phyloP scores from a whole-genome alignment of 164 flowering plant genomes.

The Magnolia kwangsiensis region DNA sequence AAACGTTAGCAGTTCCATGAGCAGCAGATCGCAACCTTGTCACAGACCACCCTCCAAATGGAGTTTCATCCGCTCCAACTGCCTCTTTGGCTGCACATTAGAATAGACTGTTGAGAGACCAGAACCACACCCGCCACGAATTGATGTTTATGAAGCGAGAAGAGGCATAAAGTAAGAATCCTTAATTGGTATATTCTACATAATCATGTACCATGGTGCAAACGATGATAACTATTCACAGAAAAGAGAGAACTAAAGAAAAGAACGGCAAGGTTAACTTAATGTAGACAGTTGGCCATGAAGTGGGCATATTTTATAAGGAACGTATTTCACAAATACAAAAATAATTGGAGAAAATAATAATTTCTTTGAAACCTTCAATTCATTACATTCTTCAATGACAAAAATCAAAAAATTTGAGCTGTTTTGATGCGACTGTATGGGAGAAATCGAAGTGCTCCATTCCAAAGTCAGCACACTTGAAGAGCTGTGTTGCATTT shows the following conservation, averaged over 20 bases:
- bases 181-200: not conserved
- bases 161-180: not conserved
- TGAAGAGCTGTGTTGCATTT: too few relatives aligned
- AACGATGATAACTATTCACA: not conserved
- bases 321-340: not conserved
- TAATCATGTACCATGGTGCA: not conserved
- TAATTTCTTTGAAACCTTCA: not conserved
- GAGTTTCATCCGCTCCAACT: conserved; percentile 94
- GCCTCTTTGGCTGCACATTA: conserved; percentile 74
- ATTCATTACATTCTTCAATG: not conserved
- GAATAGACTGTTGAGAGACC: not conserved
- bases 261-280: not conserved
- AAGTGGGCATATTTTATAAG: not conserved
- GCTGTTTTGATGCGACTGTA: too few relatives aligned
- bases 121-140: not conserved
- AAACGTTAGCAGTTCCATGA: conserved; percentile 76
- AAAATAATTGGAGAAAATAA: not conserved
- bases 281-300: not conserved
- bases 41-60: conserved; percentile 91
- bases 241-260: not conserved
- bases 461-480: too few relatives aligned
- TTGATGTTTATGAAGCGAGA: not conserved
- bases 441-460: too few relatives aligned
- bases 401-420: too few relatives aligned
- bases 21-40: conserved; percentile 95